Evolutionary conservation across 2,329 filamentous ascomycete species (phyloP).

Genomic region (Setomelanomma holmii): DNA sequence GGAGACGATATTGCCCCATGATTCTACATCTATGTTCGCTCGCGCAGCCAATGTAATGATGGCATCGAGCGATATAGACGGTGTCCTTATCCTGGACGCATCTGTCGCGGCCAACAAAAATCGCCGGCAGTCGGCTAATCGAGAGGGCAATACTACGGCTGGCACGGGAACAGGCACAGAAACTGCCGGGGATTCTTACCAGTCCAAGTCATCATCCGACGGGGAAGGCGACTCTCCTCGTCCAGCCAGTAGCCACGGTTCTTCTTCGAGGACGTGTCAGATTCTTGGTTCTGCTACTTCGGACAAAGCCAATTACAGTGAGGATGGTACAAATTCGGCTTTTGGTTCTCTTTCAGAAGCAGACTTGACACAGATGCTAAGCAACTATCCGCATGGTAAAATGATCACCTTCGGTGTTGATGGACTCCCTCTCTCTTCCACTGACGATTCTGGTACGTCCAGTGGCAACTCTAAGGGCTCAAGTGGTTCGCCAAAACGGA

Average conservation of each 20-base stretch:
- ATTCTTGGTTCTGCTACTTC: conserved; percentile 1
- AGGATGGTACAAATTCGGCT: background rate
- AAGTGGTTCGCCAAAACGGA: background rate
- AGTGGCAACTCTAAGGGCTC: background rate
- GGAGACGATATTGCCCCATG: conserved; percentile 35
- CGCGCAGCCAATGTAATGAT: conserved; percentile 43
- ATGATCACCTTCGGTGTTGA: conserved; percentile 5
- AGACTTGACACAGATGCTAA: conserved; percentile 1
- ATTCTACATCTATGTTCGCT: conserved; percentile 41
- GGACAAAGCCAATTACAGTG: background rate
- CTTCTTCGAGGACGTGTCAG: background rate
- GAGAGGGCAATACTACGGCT: background rate
- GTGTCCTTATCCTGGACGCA: conserved; percentile 45
- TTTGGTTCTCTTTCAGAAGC: background rate
- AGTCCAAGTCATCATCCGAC: background rate
- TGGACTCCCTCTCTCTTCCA: conserved; percentile 1
- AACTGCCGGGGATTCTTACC: background rate
- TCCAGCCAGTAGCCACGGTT: background rate
- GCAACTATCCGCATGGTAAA: conserved; percentile 1
- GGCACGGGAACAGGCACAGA: background rate
- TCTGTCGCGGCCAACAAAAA: conserved; percentile 31
- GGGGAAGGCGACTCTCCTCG: background rate
- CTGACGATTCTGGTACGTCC: conserved; percentile 4
- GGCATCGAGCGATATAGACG: conserved; percentile 41
- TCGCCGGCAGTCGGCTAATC: background rate